Conservation (phyloP, 768 basidiomycete species). For the Boletus subparvulus region DNA sequence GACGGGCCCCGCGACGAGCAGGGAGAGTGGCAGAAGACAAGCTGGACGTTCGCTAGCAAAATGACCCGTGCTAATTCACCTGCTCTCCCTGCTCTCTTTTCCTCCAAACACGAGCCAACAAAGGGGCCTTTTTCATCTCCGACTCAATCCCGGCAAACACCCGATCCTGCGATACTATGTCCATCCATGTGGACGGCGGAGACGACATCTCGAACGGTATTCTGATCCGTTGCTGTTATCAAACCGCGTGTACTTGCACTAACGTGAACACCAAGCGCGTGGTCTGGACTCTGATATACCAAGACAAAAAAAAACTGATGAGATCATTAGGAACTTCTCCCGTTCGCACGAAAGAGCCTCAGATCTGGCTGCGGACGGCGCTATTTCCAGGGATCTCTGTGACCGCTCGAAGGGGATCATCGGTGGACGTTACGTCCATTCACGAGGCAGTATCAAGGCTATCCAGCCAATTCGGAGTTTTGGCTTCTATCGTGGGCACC, state of each 20-base stretch:
- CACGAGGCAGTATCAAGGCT: background rate
- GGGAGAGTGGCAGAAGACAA: conserved; percentile 11
- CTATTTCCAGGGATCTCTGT: background rate
- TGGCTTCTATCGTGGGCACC: background rate
- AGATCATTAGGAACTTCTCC: background rate
- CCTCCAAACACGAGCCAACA: conserved; percentile 30
- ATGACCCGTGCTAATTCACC: conserved; percentile 14
- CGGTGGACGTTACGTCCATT: background rate
- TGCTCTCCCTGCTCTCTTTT: conserved; percentile 15
- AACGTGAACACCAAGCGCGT: background rate
- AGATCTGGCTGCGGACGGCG: too few species aligned
- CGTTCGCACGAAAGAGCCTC: background rate
- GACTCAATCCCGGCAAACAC: conserved; percentile 8
- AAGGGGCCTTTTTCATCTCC: conserved; percentile 27
- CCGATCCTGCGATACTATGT: background rate
- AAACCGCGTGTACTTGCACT: background rate
- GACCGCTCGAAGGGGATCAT: background rate
- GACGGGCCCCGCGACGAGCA: conserved; percentile 19
- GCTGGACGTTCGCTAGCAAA: conserved; percentile 22
- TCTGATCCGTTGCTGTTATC: background rate
- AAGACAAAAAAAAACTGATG: background rate
- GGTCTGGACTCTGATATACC: background rate
- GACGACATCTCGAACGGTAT: background rate
- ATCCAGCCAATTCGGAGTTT: background rate
- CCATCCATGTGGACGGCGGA: background rate